A percentile compares a stretch with the other conserved stretches of the same genome.
Evolutionary conservation across 1,284 basidiomycete genomes (phyloP).

Genomic region (Ceratobasidium theobromae): DNA sequence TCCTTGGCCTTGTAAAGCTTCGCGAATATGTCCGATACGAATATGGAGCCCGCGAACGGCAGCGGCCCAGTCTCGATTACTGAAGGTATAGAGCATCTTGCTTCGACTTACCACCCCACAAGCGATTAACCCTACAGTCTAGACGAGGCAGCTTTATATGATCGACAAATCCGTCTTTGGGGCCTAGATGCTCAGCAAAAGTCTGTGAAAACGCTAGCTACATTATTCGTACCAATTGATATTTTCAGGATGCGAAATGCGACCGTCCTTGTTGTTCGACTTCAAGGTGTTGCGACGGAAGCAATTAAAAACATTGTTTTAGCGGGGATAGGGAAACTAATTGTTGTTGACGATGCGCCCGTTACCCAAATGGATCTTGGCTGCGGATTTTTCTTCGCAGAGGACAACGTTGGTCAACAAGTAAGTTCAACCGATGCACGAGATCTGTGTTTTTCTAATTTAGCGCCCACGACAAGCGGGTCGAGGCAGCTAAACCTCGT

Average conservation of each 20-base stretch:
- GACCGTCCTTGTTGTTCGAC: constrained; percentile 80
- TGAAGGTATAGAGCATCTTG: constrained; percentile 44
- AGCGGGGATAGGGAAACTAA: constrained; percentile 56
- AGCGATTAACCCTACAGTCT: neutral
- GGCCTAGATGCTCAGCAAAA: constrained; percentile 95
- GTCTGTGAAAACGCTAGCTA: constrained; percentile 48
- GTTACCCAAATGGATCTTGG: constrained; percentile 76
- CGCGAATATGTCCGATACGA: constrained; percentile 8
- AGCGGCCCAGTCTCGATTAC: constrained; percentile 47
- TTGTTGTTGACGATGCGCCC: constrained; percentile 52
- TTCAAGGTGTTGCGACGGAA: constrained; percentile 90
- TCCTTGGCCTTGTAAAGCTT: too few species aligned
- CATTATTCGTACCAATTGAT: neutral
- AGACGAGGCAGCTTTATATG: constrained; percentile 89
- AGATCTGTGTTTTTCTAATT: neutral
- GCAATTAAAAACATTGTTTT: constrained; percentile 86
- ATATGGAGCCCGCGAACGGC: neutral
- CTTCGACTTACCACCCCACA: neutral
- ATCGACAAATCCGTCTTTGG: constrained; percentile 97
- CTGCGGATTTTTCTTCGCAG: constrained; percentile 90
- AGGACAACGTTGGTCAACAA: constrained; percentile 87
- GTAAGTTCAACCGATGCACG: constrained; percentile 47
- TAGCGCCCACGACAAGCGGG: constrained; percentile 56
- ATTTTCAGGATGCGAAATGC: constrained; percentile 83
- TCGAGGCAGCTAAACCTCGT: constrained; percentile 77